These are phyloP conservation scores for Xylaria sp. DNA, from an alignment of 2,329 filamentous ascomycete genomes.

Conservation along the genomic window DNA sequence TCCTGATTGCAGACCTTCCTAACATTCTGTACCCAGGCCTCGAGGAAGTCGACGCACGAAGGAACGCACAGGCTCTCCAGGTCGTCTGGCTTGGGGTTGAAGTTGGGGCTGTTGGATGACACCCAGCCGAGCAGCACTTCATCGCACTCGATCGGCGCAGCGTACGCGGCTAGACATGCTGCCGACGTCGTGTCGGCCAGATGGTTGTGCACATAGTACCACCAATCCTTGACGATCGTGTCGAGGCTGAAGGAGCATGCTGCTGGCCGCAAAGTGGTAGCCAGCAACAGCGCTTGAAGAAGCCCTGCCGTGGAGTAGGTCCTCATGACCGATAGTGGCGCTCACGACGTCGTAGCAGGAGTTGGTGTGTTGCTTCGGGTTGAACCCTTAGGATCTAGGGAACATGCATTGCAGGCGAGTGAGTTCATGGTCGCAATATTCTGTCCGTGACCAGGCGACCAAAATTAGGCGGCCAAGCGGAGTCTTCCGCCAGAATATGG, in stretches of 20 bases:
- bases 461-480: background rate
- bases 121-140: conserved; percentile 38
- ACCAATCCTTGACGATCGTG: conserved; percentile 36
- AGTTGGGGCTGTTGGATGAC: conserved; percentile 39
- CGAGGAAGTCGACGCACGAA: conserved; percentile 37
- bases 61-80: conserved; percentile 36
- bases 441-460: background rate
- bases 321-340: background rate
- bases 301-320: background rate
- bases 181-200: conserved; percentile 39
- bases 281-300: background rate
- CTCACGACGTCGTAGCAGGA: background rate
- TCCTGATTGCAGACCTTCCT: conserved; percentile 32
- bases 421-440: too few species aligned
- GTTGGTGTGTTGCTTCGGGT: background rate
- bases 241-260: conserved; percentile 44
- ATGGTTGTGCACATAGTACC: conserved; percentile 41
- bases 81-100: conserved; percentile 34
- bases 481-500: background rate
- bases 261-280: conserved; percentile 3
- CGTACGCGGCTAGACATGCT: conserved; percentile 40
- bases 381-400: background rate
- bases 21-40: conserved; percentile 35
- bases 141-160: conserved; percentile 39
- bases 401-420: too few species aligned